These are phyloP conservation scores for Clohesyomyces aquaticus DNA, from an alignment of 495 filamentous ascomycete species.

Conservation along the genomic window DNA sequence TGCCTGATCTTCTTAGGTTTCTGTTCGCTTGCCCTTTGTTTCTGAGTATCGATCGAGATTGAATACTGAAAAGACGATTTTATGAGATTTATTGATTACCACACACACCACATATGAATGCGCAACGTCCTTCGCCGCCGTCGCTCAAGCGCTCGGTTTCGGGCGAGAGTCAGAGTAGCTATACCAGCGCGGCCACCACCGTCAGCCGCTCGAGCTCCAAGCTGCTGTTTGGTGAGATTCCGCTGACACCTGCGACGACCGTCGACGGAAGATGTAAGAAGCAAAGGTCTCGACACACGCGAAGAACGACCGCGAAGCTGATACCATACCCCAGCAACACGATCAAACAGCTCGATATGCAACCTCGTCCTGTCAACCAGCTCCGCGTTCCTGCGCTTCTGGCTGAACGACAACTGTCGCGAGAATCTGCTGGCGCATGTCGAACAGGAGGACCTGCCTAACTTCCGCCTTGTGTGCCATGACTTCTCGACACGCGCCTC, in stretches of 20 bases:
- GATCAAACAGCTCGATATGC: slow-evolving; percentile 46
- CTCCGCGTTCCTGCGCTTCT: slow-evolving; percentile 55
- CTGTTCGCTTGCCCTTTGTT: slow-evolving; percentile 19
- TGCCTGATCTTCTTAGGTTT: slow-evolving; percentile 42
- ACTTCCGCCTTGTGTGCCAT: slow-evolving; percentile 57
- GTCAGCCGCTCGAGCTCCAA: slow-evolving; percentile 37
- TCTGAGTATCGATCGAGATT: slow-evolving; percentile 25
- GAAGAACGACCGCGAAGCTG: slow-evolving; percentile 16
- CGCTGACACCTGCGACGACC: slow-evolving; percentile 39
- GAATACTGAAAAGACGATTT: slow-evolving; percentile 23
- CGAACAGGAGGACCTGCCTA: slow-evolving; percentile 50
- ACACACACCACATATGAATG: slow-evolving; percentile 29
- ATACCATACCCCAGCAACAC: slow-evolving; percentile 30
- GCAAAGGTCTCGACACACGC: slow-evolving; percentile 15
- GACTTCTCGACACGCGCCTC: slow-evolving; percentile 55
- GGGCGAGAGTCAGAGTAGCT: slow-evolving; percentile 39
- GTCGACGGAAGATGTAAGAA: slow-evolving; percentile 38
- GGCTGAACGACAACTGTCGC: slow-evolving; percentile 54
- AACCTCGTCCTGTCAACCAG: slow-evolving; percentile 47
- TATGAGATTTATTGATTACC: slow-evolving; percentile 27
- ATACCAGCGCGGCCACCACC: slow-evolving; percentile 33
- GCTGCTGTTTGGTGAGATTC: slow-evolving; percentile 51
- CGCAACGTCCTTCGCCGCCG: slow-evolving; percentile 30
- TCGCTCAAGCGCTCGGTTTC: slow-evolving; percentile 42
- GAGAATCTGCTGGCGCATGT: slow-evolving; percentile 50